Base-by-base conservation (phyloP, 2,329 filamentous ascomycete genomes). In the Lasiodiplodia gonubiensis region DNA sequence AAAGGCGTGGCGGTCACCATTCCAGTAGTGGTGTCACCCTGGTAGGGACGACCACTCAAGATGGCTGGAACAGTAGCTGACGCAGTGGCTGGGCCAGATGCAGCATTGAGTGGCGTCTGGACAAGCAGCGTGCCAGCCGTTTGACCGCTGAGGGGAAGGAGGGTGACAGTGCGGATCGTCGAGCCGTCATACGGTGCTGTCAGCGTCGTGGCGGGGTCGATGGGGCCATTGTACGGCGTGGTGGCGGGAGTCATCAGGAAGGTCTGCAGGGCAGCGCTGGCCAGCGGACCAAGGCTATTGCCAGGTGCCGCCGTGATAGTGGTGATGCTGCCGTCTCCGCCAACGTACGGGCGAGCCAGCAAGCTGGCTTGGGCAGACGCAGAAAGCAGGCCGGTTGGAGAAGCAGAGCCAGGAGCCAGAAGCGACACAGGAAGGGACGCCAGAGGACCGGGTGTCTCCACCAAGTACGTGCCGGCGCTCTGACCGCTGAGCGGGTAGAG, bases 301-400 rank as follows among this genome's bases (percentile, higher is more conserved):
- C 33, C 25, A 7, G 53, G n/a, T 8, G 54, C 30, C 21, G 35
- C 33, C 18, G 42, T 46, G 14, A 57, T 21, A 14, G 88, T 84
- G 59, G 87, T 39, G 39, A 27, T 49, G 16, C 25, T 61, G 23
- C 25, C 12, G 49, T 52, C 49, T 5, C 49, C 49, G 49, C 49
- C 49, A 30, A 33, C 30, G 30, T 33, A 33, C 10, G 30, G 30
- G 30, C 30, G 30, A 33, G 30, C 30, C 30, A 33, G 30, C 30
- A 33, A 33, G 30, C 30, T 33, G 3, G 30, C 30, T 33, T 33
- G 30, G 10, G 30, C 30, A 33, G 30, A 33, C 30, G 30, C 30
- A 6, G 30, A 33, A 33, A 33, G 30, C 30, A 33, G 30, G 30
- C 30, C 30, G 30, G 30, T 33, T 33, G 30, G 7, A 33, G 30